These are phyloP conservation scores for Glycine soja DNA, from an alignment of 306 rosid species.

Conservation along the genomic window DNA sequence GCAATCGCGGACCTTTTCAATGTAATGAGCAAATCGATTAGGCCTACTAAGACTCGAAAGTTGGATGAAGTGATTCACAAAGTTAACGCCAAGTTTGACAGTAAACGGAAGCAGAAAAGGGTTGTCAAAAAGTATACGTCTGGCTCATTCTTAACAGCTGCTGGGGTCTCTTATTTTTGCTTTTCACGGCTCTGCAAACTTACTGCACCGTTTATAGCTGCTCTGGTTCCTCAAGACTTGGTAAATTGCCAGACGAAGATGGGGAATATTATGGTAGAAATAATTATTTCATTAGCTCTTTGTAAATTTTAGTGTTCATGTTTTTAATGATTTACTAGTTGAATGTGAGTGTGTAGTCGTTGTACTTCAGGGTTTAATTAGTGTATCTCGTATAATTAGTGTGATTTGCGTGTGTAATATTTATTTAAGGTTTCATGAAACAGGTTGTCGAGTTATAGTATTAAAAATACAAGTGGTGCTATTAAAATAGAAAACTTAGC, in stretches of 20 bases:
- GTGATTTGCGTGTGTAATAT: neutral
- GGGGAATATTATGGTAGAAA: neutral
- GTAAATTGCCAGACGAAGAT: neutral
- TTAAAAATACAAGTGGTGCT: too few species aligned
- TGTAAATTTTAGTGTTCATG: neutral
- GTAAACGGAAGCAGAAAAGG: neutral
- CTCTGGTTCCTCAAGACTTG: neutral
- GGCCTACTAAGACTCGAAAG: neutral
- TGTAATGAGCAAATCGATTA: constrained; percentile 29
- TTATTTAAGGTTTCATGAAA: too few species aligned
- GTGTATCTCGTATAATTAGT: neutral
- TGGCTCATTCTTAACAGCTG: neutral
- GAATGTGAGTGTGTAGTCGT: neutral
- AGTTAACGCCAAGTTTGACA: constrained; percentile 2
- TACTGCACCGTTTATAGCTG: constrained; percentile 33
- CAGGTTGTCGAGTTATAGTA: too few species aligned
- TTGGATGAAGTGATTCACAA: constrained; percentile 1
- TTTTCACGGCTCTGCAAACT: neutral
- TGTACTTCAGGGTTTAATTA: neutral
- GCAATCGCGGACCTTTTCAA: constrained; percentile 14
- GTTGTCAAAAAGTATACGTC: neutral
- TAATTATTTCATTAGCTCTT: neutral
- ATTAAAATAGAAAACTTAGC: too few species aligned
- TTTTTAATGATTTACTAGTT: neutral
- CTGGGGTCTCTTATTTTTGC: constrained; percentile 27